phyloP scores from a whole-genome alignment of 305 asterid species.

The Rubia balearica region DNA sequence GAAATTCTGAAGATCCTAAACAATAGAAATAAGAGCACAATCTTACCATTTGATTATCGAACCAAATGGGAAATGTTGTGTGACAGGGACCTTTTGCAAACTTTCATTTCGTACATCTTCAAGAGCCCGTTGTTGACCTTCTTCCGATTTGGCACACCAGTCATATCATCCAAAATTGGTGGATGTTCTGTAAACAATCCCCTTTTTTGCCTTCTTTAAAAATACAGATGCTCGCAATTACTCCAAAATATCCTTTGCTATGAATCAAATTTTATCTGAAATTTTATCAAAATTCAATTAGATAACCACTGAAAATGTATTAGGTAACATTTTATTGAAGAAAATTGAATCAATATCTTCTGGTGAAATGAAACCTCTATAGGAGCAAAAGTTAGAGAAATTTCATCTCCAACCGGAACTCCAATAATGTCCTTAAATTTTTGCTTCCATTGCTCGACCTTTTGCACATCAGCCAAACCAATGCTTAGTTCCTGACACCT shows the following conservation, averaged over 20 bases:
- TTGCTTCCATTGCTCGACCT: too few relatives aligned
- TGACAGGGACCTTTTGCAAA: slow-evolving; percentile 81
- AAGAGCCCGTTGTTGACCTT: slow-evolving; percentile 83
- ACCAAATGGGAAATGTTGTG: slow-evolving; percentile 88
- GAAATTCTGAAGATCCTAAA: neutral
- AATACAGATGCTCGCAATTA: slow-evolving; percentile 68
- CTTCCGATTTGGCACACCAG: slow-evolving; percentile 78
- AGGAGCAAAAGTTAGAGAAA: too few relatives aligned
- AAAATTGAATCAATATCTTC: slow-evolving; percentile 10
- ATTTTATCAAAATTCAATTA: slow-evolving; percentile 10
- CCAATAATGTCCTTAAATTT: too few relatives aligned
- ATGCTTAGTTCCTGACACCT: too few relatives aligned
- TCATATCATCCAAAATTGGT: slow-evolving; percentile 86
- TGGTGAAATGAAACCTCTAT: slow-evolving; percentile 40
- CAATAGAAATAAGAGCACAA: neutral
- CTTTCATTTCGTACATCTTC: slow-evolving; percentile 84
- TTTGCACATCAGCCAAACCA: too few relatives aligned
- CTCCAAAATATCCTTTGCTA: slow-evolving; percentile 73
- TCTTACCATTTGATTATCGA: slow-evolving; percentile 75
- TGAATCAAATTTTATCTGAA: slow-evolving; percentile 79
- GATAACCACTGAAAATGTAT: slow-evolving; percentile 12
- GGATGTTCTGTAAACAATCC: slow-evolving; percentile 86
- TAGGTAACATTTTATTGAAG: slow-evolving; percentile 8
- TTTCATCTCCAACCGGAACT: too few relatives aligned
- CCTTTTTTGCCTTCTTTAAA: slow-evolving; percentile 81